Percentiles rank a stretch among this genome's conserved stretches.
These are phyloP conservation scores for Cornus suecica DNA, from an alignment of 148 eudicot species.

Conservation along the genomic window DNA sequence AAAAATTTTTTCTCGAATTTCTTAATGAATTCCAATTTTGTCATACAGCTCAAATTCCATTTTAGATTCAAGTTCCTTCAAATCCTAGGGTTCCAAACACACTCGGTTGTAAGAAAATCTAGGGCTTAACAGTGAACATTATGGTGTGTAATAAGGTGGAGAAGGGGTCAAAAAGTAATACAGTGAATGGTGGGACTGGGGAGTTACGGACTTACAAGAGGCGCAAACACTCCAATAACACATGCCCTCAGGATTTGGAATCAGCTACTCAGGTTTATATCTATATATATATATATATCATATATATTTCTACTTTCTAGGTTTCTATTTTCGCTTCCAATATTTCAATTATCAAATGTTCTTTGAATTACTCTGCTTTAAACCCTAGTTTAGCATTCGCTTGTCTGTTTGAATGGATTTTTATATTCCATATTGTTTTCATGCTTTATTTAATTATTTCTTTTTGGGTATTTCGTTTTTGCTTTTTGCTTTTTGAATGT, in stretches of 20 bases:
- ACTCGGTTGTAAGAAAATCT: too few relatives aligned
- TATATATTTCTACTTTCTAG: background rate
- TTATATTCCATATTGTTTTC: too few relatives aligned
- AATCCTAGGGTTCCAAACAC: too few relatives aligned
- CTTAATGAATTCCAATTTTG: too few relatives aligned
- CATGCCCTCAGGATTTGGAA: constrained; percentile 16
- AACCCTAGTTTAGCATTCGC: background rate
- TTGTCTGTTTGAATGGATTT: background rate
- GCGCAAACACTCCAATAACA: constrained; percentile 38
- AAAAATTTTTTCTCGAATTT: too few relatives aligned
- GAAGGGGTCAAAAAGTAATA: constrained; percentile 2
- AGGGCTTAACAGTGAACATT: background rate
- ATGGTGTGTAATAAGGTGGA: background rate
- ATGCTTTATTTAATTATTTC: background rate
- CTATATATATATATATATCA: too few relatives aligned
- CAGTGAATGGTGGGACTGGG: constrained; percentile 12
- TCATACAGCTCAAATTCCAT: too few relatives aligned
- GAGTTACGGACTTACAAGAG: constrained; percentile 40
- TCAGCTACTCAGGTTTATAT: constrained; percentile 16
- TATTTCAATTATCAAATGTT: background rate
- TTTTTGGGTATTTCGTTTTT: too few relatives aligned
- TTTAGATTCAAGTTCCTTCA: too few relatives aligned
- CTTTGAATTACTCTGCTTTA: background rate
- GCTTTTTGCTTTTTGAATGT: too few relatives aligned
- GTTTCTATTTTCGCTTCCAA: background rate